Evolutionary conservation across 139 green algal species (phyloP).

Genomic region (Spirogloea muscicola): DNA sequence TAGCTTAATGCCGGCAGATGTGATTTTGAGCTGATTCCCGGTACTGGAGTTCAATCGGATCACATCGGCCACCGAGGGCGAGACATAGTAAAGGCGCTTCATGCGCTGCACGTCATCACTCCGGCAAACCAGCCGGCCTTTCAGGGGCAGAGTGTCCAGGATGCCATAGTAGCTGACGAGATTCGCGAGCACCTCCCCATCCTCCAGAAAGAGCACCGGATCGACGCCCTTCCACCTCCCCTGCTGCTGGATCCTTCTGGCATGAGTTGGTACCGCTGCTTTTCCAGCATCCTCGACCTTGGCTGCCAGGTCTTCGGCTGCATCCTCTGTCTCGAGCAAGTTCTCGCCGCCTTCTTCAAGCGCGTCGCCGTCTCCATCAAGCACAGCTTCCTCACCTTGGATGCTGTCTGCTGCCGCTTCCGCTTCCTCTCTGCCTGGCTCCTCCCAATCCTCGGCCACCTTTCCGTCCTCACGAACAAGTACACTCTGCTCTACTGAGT

Average conservation of each 20-base stretch:
- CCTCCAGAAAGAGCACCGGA: constrained; percentile 37
- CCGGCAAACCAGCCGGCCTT: constrained; percentile 14
- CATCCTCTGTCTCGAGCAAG: too few relatives aligned
- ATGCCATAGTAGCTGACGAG: constrained; percentile 38
- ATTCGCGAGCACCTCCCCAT: constrained; percentile 25
- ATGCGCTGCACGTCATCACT: constrained; percentile 7
- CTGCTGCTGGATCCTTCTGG: constrained; percentile 34
- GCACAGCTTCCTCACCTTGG: too few relatives aligned
- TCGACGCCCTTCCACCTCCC: constrained; percentile 41
- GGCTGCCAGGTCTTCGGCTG: too few relatives aligned
- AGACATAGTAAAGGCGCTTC: constrained; percentile 42
- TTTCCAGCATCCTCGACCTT: too few relatives aligned
- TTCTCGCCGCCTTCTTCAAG: too few relatives aligned
- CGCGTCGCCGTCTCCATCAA: too few relatives aligned
- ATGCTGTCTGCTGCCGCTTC: too few relatives aligned
- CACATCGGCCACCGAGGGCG: neutral
- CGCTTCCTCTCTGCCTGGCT: too few relatives aligned
- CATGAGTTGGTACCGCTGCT: too few relatives aligned
- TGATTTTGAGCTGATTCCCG: constrained; percentile 30
- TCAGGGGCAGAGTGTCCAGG: neutral
- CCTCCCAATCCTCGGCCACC: too few relatives aligned
- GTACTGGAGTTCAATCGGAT: neutral
- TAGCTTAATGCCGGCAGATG: constrained; percentile 29
- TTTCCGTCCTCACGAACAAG: too few relatives aligned
- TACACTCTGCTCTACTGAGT: too few relatives aligned